Base-by-base conservation (phyloP, 768 basidiomycete genomes). In the Mycena filopes region DNA sequence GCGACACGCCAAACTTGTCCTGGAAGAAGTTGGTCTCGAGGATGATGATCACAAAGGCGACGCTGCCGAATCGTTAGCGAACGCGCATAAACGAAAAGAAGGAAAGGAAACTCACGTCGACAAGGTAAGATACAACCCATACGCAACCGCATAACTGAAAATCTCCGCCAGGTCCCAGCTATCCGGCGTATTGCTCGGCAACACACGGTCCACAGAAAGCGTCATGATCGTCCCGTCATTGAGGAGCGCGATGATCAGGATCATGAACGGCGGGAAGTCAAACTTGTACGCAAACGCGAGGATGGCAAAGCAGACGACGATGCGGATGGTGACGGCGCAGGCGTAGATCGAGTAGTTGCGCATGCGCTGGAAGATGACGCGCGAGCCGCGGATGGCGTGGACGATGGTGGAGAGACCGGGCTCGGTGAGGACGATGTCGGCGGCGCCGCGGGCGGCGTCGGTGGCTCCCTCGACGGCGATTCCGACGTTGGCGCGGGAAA, bases 201-300 rank as follows among this genome's bases (percentile, higher is more conserved):
- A 80, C 60, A 98, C 97, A 75, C 97, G 94, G 79, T 99, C 97
- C 45, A 97, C 91, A 7, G 93, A 94, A 62, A 98, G 86, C 9
- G 97, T 99, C 96, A 99, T 98, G 86, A 99, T 98, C 67, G 97
- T 98, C 76, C 97, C 97, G 76, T 99, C 97, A 79, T 99, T 99
- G 71, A 98, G 83, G 40, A 98, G 86, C 63, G 97, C 97, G 70
- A 99, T 96, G 79, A 98, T 94, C 78, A 99, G 92, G 71, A 99
- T 89, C 97, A 98, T 99, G 89, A 99, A 99, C 15, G 97, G 95
- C 70, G 97, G 97, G 95, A 99, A 99, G 80, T 98, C 93, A 81
- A 97, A 96, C 84, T 91, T 88, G 90, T 96, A 99, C 38, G 90
- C 91, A 78, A 98, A 98, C 46, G 94, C 93, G 76, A 99, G 85